A percentile compares a stretch with the other conserved stretches of the same genome.
Conservation (phyloP, 345 rosid genomes). For the Arabidopsis arenosa region DNA sequence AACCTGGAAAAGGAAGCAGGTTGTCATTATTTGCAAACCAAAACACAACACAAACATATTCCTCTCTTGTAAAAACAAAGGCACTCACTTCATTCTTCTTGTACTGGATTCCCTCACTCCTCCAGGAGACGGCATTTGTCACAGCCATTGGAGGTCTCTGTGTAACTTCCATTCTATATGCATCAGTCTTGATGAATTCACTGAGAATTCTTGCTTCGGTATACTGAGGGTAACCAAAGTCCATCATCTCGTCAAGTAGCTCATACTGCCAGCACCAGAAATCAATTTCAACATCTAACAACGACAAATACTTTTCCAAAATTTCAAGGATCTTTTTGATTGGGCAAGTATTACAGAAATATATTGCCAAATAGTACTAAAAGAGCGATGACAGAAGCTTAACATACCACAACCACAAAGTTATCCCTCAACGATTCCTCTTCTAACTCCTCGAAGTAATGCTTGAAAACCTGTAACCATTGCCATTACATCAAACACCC, state of each 20-base stretch:
- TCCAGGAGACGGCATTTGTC: conserved; percentile 97
- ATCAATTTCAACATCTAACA: conserved; percentile 20
- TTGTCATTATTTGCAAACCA: conserved; percentile 18
- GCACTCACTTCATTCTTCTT: conserved; percentile 88
- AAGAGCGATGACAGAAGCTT: conserved; percentile 13
- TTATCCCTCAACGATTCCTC: conserved; percentile 85
- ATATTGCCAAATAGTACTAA: background rate
- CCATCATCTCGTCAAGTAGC: conserved; percentile 99
- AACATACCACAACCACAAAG: conserved; percentile 81
- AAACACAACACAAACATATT: conserved; percentile 17
- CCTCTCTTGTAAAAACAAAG: conserved; percentile 4
- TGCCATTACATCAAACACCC: background rate
- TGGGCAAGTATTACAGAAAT: background rate
- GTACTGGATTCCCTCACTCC: conserved; percentile 89
- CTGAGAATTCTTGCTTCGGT: conserved; percentile 93
- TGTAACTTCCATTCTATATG: conserved; percentile 93
- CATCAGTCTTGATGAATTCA: conserved; percentile 97
- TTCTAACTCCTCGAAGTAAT: conserved; percentile 80
- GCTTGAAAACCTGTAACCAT: conserved; percentile 65
- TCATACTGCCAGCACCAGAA: conserved; percentile 74
- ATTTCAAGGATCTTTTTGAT: background rate
- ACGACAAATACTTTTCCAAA: background rate
- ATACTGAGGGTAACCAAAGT: conserved; percentile 94
- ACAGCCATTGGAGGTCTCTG: conserved; percentile 99
- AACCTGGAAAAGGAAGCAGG: conserved; percentile 57